Conservation (phyloP, 1,284 basidiomycete genomes). For the Boletellus dicymbophilus region DNA sequence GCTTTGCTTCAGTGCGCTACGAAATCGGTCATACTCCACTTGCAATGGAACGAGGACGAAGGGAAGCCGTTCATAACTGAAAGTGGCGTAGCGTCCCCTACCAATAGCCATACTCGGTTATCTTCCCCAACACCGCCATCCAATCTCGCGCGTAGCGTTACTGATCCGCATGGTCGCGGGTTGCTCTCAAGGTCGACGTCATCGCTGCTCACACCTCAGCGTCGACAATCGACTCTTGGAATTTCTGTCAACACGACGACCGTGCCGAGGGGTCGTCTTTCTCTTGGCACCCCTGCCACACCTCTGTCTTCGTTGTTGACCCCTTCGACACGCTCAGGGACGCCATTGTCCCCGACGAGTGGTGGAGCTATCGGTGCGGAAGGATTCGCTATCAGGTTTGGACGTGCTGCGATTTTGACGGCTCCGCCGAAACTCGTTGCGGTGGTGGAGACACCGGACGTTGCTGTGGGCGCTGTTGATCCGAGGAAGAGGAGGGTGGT, state of each 20-base stretch:
- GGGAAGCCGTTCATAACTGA: slow-evolving; percentile 27
- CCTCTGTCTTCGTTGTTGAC: slow-evolving; percentile 42
- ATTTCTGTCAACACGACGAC: slow-evolving; percentile 23
- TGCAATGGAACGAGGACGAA: slow-evolving; percentile 82
- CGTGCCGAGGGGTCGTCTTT: slow-evolving; percentile 21
- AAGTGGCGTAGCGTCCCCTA: slow-evolving; percentile 18
- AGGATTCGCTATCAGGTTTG: slow-evolving; percentile 52
- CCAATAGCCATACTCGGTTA: slow-evolving; percentile 17
- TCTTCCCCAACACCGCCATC: slow-evolving; percentile 29
- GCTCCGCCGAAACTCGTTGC: slow-evolving; percentile 80
- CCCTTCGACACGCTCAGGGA: slow-evolving; percentile 41
- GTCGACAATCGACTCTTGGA: slow-evolving; percentile 46
- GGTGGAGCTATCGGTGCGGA: slow-evolving; percentile 28
- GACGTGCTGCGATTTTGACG: slow-evolving; percentile 71
- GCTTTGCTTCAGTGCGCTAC: slow-evolving; percentile 71
- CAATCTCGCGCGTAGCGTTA: slow-evolving; percentile 20
- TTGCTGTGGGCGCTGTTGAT: slow-evolving; percentile 81
- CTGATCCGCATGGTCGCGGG: slow-evolving; percentile 39
- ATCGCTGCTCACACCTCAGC: slow-evolving; percentile 43
- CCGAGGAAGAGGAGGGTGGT: slow-evolving; percentile 79
- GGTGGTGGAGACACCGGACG: slow-evolving; percentile 80
- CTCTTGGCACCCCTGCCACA: slow-evolving; percentile 44
- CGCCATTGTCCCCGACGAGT: slow-evolving; percentile 36
- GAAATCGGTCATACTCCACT: slow-evolving; percentile 83
- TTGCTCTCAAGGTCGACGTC: slow-evolving; percentile 50